Base-by-base conservation (phyloP, 768 basidiomycete species). In the Tulasnella calospora region DNA sequence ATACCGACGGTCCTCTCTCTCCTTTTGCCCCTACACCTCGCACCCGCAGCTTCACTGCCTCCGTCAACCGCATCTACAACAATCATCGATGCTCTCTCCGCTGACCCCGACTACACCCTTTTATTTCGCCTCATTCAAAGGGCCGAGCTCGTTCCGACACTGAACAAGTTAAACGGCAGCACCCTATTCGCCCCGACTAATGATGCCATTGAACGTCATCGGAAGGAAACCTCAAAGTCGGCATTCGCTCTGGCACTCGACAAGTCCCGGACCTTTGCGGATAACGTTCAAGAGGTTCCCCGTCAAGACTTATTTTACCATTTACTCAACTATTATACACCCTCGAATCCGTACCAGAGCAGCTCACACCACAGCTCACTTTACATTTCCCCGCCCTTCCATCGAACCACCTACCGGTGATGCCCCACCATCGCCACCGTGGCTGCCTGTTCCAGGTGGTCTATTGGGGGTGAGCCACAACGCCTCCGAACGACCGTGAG, bases 141-240 rank as follows among this genome's bases (percentile, higher is more conserved):
- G 19, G 89, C 97, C 4, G 91, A 91, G 79, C 91, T 99, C 80
- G 91, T 99, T 76, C 98, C 98, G 1, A 94, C 94, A 8, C 88
- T 99, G 80, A 98, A 97, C 84, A 90, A 87, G 81, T 90, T 99
- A 81, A 91, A 93, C 79, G 89, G 87, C 55, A 88, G 88, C 83
- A 98, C 98, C 36, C 84, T 99, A 71, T 99, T 98, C 82, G 98
- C 98, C 1, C 98, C 98, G 1, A 98, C 94, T 27, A 96, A 99
- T 85, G 91, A 94, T 79, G 98, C 98, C 44, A 89, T 96, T 81
- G 84, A 89, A 80, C 88, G 86, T 36, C 87, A 90, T 80, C 44
- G 51, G 13, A 70, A 76, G 80, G 83, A 61, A 71, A 81, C 76
- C 80, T 80, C 76, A 84, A 82, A 87, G 73, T 81, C 83, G 51